phyloP scores from a whole-genome alignment of 192 early-diverging fungal genomes.

The Coemansia nantahalensis region DNA sequence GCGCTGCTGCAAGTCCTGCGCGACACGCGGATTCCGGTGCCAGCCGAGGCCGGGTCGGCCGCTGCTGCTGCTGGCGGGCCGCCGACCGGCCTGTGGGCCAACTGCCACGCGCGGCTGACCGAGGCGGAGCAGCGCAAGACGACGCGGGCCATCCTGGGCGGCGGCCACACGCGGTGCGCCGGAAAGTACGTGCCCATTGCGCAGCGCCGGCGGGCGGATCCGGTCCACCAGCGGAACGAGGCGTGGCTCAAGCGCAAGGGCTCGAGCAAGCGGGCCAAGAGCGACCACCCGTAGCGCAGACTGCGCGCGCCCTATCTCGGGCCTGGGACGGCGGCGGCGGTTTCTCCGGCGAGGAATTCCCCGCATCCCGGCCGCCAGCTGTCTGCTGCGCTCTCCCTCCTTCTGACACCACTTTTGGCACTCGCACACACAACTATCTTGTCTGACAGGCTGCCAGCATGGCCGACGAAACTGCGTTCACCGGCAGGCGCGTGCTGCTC shows the following conservation, averaged over 20 bases:
- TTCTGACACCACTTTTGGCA: too few species aligned
- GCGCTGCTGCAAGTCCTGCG: constrained; percentile 43
- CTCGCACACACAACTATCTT: too few species aligned
- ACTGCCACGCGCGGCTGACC: constrained; percentile 9
- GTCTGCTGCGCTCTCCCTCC: too few species aligned
- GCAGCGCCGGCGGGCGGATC: constrained; percentile 36
- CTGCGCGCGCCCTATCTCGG: too few species aligned
- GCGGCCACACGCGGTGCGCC: constrained; percentile 22
- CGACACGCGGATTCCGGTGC: constrained; percentile 11
- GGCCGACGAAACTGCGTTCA: constrained; percentile 39
- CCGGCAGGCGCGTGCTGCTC: constrained; percentile 49
- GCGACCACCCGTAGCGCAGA: too few species aligned
- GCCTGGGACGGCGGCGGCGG: too few species aligned
- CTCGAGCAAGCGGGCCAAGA: constrained; percentile 9
- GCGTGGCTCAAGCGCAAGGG: constrained; percentile 48
- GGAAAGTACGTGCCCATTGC: constrained; percentile 36
- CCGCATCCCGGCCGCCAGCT: too few species aligned
- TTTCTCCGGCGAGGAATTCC: too few species aligned
- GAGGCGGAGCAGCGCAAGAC: constrained; percentile 6
- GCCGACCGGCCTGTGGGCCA: constrained; percentile 15
- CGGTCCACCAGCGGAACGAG: constrained; percentile 41
- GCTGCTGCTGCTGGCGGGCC: neutral
- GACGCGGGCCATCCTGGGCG: constrained; percentile 20
- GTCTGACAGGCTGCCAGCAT: too few species aligned
- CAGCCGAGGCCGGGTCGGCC: neutral